A percentile compares a stretch with the other conserved stretches of the same genome.
Evolutionary conservation across 345 rosid species (phyloP).

Genomic region (Arabidopsis thaliana): DNA sequence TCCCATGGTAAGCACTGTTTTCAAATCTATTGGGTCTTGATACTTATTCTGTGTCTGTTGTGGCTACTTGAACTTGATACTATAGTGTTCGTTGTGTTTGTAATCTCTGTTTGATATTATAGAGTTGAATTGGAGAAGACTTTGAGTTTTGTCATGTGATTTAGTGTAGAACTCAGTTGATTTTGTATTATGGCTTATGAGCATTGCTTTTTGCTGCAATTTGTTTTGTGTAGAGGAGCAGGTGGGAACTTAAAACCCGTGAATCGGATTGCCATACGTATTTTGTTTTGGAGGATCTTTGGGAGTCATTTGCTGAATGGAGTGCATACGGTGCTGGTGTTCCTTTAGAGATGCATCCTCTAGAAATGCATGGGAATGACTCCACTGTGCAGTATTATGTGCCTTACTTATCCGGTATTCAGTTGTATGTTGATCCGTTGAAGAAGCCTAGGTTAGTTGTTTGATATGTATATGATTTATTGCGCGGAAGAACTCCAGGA

Average conservation of each 20-base stretch:
- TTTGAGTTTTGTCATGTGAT: not conserved
- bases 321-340: slow-evolving; percentile 96
- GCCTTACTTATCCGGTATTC: slow-evolving; percentile 93
- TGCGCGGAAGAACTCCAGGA: not conserved
- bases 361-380: slow-evolving; percentile 71
- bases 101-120: not conserved
- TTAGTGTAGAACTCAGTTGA: not conserved
- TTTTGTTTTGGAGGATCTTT: slow-evolving; percentile 74
- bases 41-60: not conserved
- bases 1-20: slow-evolving; percentile 61
- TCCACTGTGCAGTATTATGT: slow-evolving; percentile 87
- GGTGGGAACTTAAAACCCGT: slow-evolving; percentile 42
- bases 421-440: slow-evolving; percentile 66
- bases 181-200: not conserved
- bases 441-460: slow-evolving; percentile 60
- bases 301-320: slow-evolving; percentile 92
- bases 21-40: not conserved
- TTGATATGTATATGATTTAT: not conserved
- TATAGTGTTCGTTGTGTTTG: not conserved
- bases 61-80: slow-evolving; percentile 1
- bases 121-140: slow-evolving; percentile 21
- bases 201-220: slow-evolving; percentile 11
- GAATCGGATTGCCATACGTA: slow-evolving; percentile 48
- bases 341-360: slow-evolving; percentile 76
- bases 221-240: slow-evolving; percentile 56